Evolutionary conservation across 202 grass and related monocot genomes (phyloP), one percentile per base, ranked within the genome.

Genomic region (Panicum hallii): DNA sequence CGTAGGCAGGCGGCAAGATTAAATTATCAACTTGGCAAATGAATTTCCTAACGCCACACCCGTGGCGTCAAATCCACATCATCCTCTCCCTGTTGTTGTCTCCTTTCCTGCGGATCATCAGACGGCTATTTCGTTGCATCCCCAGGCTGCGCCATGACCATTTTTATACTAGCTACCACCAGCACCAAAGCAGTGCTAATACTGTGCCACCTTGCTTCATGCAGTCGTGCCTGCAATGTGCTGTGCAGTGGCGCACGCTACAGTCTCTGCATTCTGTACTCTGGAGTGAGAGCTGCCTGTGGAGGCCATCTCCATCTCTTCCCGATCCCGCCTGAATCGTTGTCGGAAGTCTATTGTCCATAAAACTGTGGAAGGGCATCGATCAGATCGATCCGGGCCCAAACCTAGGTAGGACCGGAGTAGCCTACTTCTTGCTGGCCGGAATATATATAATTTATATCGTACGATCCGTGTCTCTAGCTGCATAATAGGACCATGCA

Each of bases 271-370:
- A 52, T 15, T 52, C 49, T 23, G 56, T 58, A 58, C 34, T 73
- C 15, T 5, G 7, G 17, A 50, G 32, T 3, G 13, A 53, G 71
- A 34, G 14, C 34, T 4, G 16, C 50, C 22, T 30, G 11, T 38
- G 19, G 4, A 9, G 72, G 72, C 58, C 20, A 76, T 38, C 36
- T 38, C 73, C 53, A 14, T 75, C 53, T 41, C 6, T 38, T 30
- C 19, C 9, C 41, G 49, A 75, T 54, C 49, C 30, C 71, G 48
- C 15, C 72, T 75, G 72, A 55, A 75, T 75, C 50, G 20, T 74
- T 75, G 72, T 55, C 50, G 32, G 56, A n/a, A 54, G 34, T 19
- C 7, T 53, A 36, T 19, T 53, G 7, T 73, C 13, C 30, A 16
- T 34, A n/a, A 55, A 55, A 55, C 49, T 20, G 30, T 11, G 8